These are phyloP conservation scores for Plasmodium vivax DNA, from an alignment of 169 alveolate species.

Conservation along the genomic window DNA sequence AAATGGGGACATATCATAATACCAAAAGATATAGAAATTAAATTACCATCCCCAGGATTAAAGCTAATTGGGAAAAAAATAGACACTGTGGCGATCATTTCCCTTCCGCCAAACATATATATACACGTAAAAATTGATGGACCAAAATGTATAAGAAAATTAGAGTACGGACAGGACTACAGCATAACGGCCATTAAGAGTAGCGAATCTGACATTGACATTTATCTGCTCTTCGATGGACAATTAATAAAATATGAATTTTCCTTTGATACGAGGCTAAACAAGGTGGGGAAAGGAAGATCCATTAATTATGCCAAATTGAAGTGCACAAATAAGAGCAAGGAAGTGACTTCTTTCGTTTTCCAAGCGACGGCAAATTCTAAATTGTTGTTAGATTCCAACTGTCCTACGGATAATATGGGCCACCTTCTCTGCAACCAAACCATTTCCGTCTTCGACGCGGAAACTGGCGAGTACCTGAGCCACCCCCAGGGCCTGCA, in stretches of 20 bases:
- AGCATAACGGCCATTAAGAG: conserved; percentile 79
- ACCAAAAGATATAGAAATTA: conserved; percentile 79
- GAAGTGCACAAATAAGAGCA: conserved; percentile 56
- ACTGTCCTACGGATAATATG: conserved; percentile 66
- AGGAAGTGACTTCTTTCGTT: conserved; percentile 52
- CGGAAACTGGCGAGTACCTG: conserved; percentile 70
- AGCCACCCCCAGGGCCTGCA: conserved; percentile 72
- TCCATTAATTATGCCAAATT: conserved; percentile 60
- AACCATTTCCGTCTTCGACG: conserved; percentile 68
- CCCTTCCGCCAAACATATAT: conserved; percentile 79
- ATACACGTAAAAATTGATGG: conserved; percentile 78
- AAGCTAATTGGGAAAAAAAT: conserved; percentile 76
- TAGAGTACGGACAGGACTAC: conserved; percentile 78
- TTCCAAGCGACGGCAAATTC: conserved; percentile 47
- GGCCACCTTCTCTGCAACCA: conserved; percentile 53
- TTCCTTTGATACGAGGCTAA: conserved; percentile 80
- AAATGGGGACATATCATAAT: conserved; percentile 80
- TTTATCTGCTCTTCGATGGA: conserved; percentile 78
- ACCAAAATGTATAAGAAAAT: conserved; percentile 77
- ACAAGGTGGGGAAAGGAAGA: conserved; percentile 76
- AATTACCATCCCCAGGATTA: conserved; percentile 79
- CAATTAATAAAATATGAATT: conserved; percentile 77
- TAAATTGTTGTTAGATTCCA: conserved; percentile 40
- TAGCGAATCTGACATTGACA: conserved; percentile 81
- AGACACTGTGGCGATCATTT: conserved; percentile 77